These are phyloP conservation scores for Kazachstania taianensis DNA, from an alignment of 805 yeast genomes.

Conservation along the genomic window DNA sequence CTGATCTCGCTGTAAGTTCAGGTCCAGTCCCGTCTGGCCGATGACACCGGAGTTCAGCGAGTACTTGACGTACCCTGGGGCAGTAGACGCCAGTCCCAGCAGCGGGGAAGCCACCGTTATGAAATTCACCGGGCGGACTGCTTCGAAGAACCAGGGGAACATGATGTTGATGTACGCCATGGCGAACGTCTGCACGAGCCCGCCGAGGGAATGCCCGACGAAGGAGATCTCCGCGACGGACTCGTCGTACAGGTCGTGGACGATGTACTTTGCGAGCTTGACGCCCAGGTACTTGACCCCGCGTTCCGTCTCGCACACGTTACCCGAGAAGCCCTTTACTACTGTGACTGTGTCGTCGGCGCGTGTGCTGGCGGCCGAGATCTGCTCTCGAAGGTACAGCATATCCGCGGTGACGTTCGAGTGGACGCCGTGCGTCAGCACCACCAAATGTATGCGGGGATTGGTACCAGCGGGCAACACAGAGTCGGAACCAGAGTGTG, in stretches of 20 bases:
- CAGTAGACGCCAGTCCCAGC: constrained; percentile 64
- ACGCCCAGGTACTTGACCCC: constrained; percentile 68
- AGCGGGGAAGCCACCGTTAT: constrained; percentile 67
- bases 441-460: constrained; percentile 51
- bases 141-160: constrained; percentile 57
- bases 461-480: no score
- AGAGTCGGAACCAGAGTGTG: no score
- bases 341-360: constrained; percentile 38
- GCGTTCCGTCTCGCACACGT: constrained; percentile 67
- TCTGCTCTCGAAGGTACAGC: constrained; percentile 60
- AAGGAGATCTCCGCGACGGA: constrained; percentile 50
- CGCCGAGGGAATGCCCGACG: constrained; percentile 74
- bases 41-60: constrained; percentile 63
- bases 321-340: constrained; percentile 58
- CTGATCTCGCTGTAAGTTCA: constrained; percentile 41
- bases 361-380: constrained; percentile 33
- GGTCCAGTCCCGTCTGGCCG: constrained; percentile 72
- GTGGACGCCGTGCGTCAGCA: constrained; percentile 69
- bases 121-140: constrained; percentile 53
- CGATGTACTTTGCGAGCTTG: constrained; percentile 55
- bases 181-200: constrained; percentile 66
- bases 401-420: constrained; percentile 69
- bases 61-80: constrained; percentile 61
- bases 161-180: constrained; percentile 59
- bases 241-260: constrained; percentile 36